phyloP scores from a whole-genome alignment of 2,329 filamentous ascomycete genomes.

The Aspergillus aculeatus region DNA sequence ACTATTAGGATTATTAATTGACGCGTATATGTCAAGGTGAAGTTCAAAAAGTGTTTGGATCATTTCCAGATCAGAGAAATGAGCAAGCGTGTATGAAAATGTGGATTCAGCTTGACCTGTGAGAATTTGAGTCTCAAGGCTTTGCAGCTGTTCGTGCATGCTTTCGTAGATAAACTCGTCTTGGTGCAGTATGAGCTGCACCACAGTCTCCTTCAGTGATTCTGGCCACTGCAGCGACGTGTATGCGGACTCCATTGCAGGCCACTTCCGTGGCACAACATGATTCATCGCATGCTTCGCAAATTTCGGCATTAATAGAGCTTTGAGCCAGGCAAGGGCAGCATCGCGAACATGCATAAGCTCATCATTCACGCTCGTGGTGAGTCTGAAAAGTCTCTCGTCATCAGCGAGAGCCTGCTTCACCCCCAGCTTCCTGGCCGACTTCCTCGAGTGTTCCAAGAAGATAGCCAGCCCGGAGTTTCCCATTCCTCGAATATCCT shows the following conservation, averaged over 20 bases:
- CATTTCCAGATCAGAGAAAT: constrained; percentile 50
- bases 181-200: constrained; percentile 53
- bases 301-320: constrained; percentile 47
- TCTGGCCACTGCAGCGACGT: constrained; percentile 55
- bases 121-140: constrained; percentile 31
- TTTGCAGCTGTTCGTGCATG: constrained; percentile 35
- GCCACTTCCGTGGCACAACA: constrained; percentile 14
- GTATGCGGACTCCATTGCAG: constrained; percentile 49
- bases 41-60: constrained; percentile 64
- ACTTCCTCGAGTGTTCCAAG: constrained; percentile 55
- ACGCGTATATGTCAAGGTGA: constrained; percentile 64
- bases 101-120: constrained; percentile 12
- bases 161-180: constrained; percentile 54
- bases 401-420: constrained; percentile 42
- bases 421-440: constrained; percentile 39
- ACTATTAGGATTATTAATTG: constrained; percentile 62
- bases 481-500: constrained; percentile 49
- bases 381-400: constrained; percentile 41
- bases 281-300: constrained; percentile 15
- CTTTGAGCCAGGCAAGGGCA: constrained; percentile 54
- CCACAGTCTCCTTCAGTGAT: constrained; percentile 54
- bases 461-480: constrained; percentile 54
- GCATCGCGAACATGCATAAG: constrained; percentile 53
- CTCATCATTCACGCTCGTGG: constrained; percentile 46
- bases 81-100: constrained; percentile 30